Base-by-base conservation (phyloP, 345 rosid genomes). In the Sapria himalayana region DNA sequence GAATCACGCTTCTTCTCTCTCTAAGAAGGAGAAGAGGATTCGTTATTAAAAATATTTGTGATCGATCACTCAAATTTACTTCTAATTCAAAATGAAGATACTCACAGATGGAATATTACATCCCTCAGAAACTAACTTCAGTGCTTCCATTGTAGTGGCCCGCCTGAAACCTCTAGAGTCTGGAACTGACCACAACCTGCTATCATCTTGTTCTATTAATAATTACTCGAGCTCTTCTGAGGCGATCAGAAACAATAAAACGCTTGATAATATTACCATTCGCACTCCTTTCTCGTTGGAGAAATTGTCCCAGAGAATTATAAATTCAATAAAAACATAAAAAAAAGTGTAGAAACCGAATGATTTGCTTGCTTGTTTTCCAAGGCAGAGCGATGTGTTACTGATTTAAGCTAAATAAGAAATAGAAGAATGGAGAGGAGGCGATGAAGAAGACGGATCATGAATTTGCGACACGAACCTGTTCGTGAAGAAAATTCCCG, bases 401-500 rank as follows among this genome's bases (percentile, higher is more conserved):
- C n/a, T n/a, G n/a, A n/a, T n/a, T n/a, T n/a, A n/a, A n/a, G n/a
- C n/a, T n/a, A n/a, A n/a, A n/a, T n/a, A n/a, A n/a, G n/a, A n/a
- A n/a, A n/a, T n/a, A n/a, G n/a, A n/a, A n/a, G n/a, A n/a, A n/a
- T n/a, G n/a, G n/a, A n/a, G n/a, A n/a, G n/a, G n/a, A 43, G 9
- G 32, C 39, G 16, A 32, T 4, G 15, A 29, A 14, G 11, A 42
- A 22, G n/a, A 43, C 34, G 40, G 7, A 32, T 41, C 13, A 15
- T 9, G 45, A 33, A 43, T 22, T 20, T 25, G 22, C 21, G 25
- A 49, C 50, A 56, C 13, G 49, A 46, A 76, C 85, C 80, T 62
- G 56, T 65, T 76, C 34, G 93, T 78, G 66, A 86, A 81, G 42
- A 86, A 73, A 75, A 76, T 65, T 47, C 97, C 97, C 3, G 76